These are phyloP conservation scores for Dothideomycetidae sp. DNA, from an alignment of 2,329 filamentous ascomycete genomes.

Conservation along the genomic window DNA sequence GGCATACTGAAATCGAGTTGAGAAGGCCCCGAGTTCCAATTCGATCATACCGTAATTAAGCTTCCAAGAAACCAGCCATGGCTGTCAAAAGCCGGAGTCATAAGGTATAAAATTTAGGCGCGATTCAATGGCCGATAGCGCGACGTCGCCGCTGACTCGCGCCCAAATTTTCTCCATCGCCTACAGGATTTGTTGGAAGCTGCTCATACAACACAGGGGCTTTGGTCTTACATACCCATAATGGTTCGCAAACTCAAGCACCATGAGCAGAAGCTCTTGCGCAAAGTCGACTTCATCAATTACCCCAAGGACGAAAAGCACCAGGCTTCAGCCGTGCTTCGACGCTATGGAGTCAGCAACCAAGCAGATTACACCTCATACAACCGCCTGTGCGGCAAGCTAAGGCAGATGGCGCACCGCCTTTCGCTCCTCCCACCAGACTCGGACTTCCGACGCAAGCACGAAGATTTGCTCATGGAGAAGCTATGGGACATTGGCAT, in stretches of 20 bases:
- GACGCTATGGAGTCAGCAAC: constrained; percentile 84
- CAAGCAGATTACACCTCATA: constrained; percentile 61
- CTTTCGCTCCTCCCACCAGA: constrained; percentile 69
- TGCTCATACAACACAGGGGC: not conserved
- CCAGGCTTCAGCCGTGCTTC: constrained; percentile 63
- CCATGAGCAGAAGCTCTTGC: constrained; percentile 88
- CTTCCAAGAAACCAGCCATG: too few species aligned
- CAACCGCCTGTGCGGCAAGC: constrained; percentile 40
- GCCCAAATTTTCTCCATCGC: not conserved
- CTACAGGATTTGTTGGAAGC: not conserved
- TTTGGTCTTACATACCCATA: constrained; percentile 16
- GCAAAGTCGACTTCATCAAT: constrained; percentile 85
- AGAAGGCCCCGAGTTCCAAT: not conserved
- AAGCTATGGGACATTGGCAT: constrained; percentile 92
- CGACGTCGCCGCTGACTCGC: not conserved
- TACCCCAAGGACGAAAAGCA: constrained; percentile 70
- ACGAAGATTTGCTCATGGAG: constrained; percentile 74
- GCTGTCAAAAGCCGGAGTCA: constrained; percentile 2
- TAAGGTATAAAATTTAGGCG: not conserved
- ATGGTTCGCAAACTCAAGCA: constrained; percentile 97
- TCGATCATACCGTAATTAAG: too few species aligned
- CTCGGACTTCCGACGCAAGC: constrained; percentile 63
- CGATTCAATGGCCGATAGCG: constrained; percentile 1
- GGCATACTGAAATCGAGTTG: constrained; percentile 41
- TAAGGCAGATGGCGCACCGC: constrained; percentile 79